phyloP scores from a whole-genome alignment of 2,329 filamentous ascomycete species.

The Neofusicoccum kwambonambiense region DNA sequence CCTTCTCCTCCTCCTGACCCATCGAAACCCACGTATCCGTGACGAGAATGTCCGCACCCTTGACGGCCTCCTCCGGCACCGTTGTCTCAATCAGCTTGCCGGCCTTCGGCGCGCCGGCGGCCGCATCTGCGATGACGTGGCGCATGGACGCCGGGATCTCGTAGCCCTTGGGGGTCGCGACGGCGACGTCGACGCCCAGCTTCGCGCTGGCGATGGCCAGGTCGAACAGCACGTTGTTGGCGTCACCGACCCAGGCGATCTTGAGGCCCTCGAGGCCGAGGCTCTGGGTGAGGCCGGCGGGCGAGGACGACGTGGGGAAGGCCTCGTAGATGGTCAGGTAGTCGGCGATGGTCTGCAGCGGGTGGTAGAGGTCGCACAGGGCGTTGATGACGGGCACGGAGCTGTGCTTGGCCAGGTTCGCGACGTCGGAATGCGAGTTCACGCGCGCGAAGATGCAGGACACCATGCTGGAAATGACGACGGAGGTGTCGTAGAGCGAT shows the following conservation, averaged over 20 bases:
- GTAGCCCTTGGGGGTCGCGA: conserved; percentile 84
- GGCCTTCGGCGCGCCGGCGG: conserved; percentile 52
- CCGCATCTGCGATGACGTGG: conserved; percentile 66
- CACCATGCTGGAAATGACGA: conserved; percentile 80
- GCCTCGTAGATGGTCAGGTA: conserved; percentile 85
- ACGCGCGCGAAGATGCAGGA: conserved; percentile 52
- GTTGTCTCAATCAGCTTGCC: conserved; percentile 73
- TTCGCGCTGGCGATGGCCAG: conserved; percentile 85
- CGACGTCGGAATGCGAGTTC: conserved; percentile 52
- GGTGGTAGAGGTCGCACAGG: conserved; percentile 87
- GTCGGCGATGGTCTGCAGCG: conserved; percentile 91
- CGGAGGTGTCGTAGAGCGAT: conserved; percentile 85
- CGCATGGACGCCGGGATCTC: conserved; percentile 75
- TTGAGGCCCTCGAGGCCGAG: conserved; percentile 80
- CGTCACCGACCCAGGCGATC: conserved; percentile 93
- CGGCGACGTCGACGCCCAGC: conserved; percentile 79
- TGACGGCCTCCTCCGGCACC: conserved; percentile 79
- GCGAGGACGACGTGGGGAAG: conserved; percentile 53
- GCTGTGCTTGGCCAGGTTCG: conserved; percentile 48
- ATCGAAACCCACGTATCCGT: conserved; percentile 99
- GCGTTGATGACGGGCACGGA: conserved; percentile 53
- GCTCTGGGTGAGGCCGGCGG: conserved; percentile 38
- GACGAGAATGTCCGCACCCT: conserved; percentile 82
- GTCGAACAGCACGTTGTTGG: conserved; percentile 96
- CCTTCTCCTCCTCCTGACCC: conserved; percentile 87